Evolutionary conservation across 805 yeast genomes (phyloP), one percentile per base, ranked within the genome.

Genomic region (Grigorovia transvaalensis): DNA sequence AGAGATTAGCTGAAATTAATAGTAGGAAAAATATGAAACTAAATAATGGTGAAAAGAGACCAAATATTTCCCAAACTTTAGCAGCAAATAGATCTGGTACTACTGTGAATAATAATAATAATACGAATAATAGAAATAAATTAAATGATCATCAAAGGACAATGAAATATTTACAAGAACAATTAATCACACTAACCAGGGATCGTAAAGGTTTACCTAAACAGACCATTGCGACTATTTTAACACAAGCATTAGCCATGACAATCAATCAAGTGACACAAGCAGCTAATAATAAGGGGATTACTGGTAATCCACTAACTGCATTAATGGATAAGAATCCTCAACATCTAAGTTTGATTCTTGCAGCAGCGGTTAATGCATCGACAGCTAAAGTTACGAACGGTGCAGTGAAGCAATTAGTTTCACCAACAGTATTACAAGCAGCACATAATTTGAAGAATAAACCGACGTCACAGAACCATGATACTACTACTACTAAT

Each of bases 221-320:
- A 43, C 89, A 85, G 27, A 81, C 88, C 7, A 88, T 91, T 49
- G 86, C 96, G 0, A 86, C 82, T 53, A 81, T 89, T 51, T 73
- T 90, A 59, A 90, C 96, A 9, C 89, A 86, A 59, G 96, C 96
- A 1, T 74, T 90, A 58, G 96, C 96, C 2, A 85, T 90, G 73
- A 91, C 96, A 0, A 88, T 90, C 56, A 91, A 95, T 11, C 93
- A 86, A 65, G 91, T 86, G 9, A 84, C 85, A 53, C 90, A 83
- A 58, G 90, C 90, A 8, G 96, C 96, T 0, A 87, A 89, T 59
- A 82, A 82, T 59, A 87, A 85, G 41, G 90, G 93, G 17, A 82
- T 86, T 53, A 80, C 82, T 1, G 87, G 88, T 19, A 85, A 85
- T 59, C 90, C 93, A 4, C 71, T 86, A 55, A 81, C 85, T 13